phyloP scores from a whole-genome alignment of 2,329 filamentous ascomycete species.

The Stagonosporopsis cucurbitacearum region DNA sequence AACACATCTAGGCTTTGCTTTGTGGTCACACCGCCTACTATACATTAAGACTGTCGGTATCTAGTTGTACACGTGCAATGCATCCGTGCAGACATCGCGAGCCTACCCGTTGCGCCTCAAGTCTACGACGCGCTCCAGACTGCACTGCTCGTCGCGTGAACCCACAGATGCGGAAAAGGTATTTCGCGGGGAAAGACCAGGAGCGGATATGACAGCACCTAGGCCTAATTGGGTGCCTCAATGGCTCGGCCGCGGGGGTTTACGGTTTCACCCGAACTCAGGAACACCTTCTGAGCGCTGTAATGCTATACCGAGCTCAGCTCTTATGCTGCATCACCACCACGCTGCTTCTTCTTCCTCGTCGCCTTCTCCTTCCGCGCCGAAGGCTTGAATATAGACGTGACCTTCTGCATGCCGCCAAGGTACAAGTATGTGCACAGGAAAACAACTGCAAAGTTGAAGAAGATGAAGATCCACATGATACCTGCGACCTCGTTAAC shows the following conservation, averaged over 20 bases:
- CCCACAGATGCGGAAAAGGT: constrained; percentile 13
- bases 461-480: constrained; percentile 62
- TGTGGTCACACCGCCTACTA: constrained; percentile 8
- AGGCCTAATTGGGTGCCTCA: constrained; percentile 8
- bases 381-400: constrained; percentile 41
- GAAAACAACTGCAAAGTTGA: constrained; percentile 66
- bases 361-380: constrained; percentile 45
- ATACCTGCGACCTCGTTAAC: constrained; percentile 27
- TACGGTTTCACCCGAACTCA: constrained; percentile 34
- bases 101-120: constrained; percentile 9
- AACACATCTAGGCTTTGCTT: background rate
- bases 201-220: constrained; percentile 23
- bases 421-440: constrained; percentile 63
- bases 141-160: constrained; percentile 3
- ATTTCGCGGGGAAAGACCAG: constrained; percentile 34
- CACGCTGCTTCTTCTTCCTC: constrained; percentile 26
- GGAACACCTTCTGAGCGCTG: constrained; percentile 16
- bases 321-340: constrained; percentile 35
- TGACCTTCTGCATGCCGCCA: constrained; percentile 48
- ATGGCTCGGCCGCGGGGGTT: constrained; percentile 32
- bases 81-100: background rate
- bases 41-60: background rate
- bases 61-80: constrained; percentile 2
- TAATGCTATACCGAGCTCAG: constrained; percentile 18
- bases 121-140: constrained; percentile 24